Evolutionary conservation across 2,329 filamentous ascomycete genomes (phyloP).

Genomic region (Cercospora nicotianae): DNA sequence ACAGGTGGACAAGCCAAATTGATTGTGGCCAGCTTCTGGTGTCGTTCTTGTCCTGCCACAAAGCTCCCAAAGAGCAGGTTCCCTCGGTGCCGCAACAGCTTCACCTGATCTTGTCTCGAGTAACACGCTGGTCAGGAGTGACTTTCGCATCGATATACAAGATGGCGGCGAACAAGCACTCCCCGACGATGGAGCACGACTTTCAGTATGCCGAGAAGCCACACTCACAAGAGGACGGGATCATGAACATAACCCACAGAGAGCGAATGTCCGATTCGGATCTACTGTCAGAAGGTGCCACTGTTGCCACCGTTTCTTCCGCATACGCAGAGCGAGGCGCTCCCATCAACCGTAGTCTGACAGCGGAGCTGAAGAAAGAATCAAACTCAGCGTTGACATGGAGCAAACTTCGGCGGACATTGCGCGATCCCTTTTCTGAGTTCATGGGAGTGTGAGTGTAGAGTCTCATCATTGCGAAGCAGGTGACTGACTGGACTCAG

Average conservation of each 20-base stretch:
- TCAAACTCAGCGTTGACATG: slow-evolving; percentile 48
- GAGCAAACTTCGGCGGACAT: slow-evolving; percentile 53
- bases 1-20: neutral
- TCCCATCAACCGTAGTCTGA: slow-evolving; percentile 34
- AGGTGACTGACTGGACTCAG: slow-evolving; percentile 62
- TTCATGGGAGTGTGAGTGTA: slow-evolving; percentile 56
- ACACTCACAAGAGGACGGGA: slow-evolving; percentile 10
- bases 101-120: neutral
- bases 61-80: neutral
- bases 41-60: slow-evolving; percentile 5
- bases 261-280: slow-evolving; percentile 27
- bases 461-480: slow-evolving; percentile 27
- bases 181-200: slow-evolving; percentile 5
- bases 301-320: slow-evolving; percentile 15
- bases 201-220: slow-evolving; percentile 8
- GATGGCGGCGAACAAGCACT: neutral
- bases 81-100: neutral
- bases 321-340: slow-evolving; percentile 29
- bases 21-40: slow-evolving; percentile 8
- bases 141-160: slow-evolving; percentile 1
- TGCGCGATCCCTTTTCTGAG: slow-evolving; percentile 64
- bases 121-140: neutral
- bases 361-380: slow-evolving; percentile 31
- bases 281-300: slow-evolving; percentile 8
- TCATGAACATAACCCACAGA: slow-evolving; percentile 26